phyloP scores from a whole-genome alignment of 192 early-diverging fungal genomes.

The Coemansia pectinata region DNA sequence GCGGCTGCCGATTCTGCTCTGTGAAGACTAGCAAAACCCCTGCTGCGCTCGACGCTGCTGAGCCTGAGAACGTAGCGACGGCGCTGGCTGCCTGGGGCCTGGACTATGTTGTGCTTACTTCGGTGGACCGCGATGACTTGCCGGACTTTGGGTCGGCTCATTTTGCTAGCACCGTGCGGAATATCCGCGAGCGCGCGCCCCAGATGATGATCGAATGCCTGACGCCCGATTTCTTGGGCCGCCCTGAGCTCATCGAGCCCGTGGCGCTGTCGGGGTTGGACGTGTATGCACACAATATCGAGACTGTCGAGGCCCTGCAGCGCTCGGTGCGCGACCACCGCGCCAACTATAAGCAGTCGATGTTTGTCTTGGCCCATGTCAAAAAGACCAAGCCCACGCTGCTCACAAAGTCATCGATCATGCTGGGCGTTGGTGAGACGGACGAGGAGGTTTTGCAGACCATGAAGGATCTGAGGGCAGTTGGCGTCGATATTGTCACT shows the following conservation, averaged over 20 bases:
- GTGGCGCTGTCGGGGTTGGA: constrained; percentile 93
- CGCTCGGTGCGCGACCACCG: constrained; percentile 89
- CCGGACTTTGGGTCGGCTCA: constrained; percentile 89
- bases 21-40: constrained; percentile 93
- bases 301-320: constrained; percentile 91
- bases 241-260: constrained; percentile 69
- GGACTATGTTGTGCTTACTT: constrained; percentile 97
- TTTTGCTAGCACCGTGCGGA: constrained; percentile 89
- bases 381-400: constrained; percentile 77
- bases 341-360: constrained; percentile 89
- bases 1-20: constrained; percentile 97
- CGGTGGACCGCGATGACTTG: constrained; percentile 96
- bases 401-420: constrained; percentile 97
- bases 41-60: constrained; percentile 79
- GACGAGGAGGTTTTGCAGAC: constrained; percentile 91
- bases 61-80: constrained; percentile 91
- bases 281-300: constrained; percentile 98
- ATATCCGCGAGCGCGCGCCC: constrained; percentile 85
- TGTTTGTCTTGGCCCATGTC: constrained; percentile 84
- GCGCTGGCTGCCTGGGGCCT: constrained; percentile 94
- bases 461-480: constrained; percentile 76
- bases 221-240: constrained; percentile 91
- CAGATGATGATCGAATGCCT: constrained; percentile 95
- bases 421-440: constrained; percentile 95
- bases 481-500: constrained; percentile 90